These are phyloP conservation scores for Xylaria sp. DNA, from an alignment of 2,329 filamentous ascomycete species.

Conservation along the genomic window DNA sequence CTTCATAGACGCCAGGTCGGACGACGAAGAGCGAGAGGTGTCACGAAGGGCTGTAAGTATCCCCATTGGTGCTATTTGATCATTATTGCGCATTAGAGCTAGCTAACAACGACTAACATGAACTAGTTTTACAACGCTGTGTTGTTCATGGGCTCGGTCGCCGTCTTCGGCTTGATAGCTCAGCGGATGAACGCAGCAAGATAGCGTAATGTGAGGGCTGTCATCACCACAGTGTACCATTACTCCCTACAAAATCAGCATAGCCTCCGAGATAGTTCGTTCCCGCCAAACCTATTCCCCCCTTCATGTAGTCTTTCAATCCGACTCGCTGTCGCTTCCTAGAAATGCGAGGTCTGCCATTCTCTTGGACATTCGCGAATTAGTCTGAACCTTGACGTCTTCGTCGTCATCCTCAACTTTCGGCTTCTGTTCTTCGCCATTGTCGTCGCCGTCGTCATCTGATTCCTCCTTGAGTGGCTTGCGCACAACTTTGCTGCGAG, in stretches of 20 bases:
- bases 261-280: not conserved
- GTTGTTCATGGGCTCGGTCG: conserved; percentile 94
- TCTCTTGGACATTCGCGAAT: conserved; percentile 51
- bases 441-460: conserved; percentile 42
- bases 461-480: conserved; percentile 47
- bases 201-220: conserved; percentile 4
- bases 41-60: conserved; percentile 84
- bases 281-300: not conserved
- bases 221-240: not conserved
- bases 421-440: conserved; percentile 41
- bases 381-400: conserved; percentile 37
- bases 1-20: conserved; percentile 91
- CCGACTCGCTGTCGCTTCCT: conserved; percentile 71
- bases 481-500: conserved; percentile 48
- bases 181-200: conserved; percentile 73
- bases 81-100: conserved; percentile 1
- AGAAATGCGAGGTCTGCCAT: conserved; percentile 67
- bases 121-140: conserved; percentile 96
- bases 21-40: conserved; percentile 92
- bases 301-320: conserved; percentile 43
- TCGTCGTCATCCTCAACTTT: conserved; percentile 42
- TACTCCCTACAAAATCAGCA: conserved; percentile 4
- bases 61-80: not conserved
- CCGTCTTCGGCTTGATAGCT: conserved; percentile 90
- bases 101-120: conserved; percentile 18